Evolutionary conservation across 371 early-diverging fungal genomes (phyloP).

Genomic region (Smittium culicis): DNA sequence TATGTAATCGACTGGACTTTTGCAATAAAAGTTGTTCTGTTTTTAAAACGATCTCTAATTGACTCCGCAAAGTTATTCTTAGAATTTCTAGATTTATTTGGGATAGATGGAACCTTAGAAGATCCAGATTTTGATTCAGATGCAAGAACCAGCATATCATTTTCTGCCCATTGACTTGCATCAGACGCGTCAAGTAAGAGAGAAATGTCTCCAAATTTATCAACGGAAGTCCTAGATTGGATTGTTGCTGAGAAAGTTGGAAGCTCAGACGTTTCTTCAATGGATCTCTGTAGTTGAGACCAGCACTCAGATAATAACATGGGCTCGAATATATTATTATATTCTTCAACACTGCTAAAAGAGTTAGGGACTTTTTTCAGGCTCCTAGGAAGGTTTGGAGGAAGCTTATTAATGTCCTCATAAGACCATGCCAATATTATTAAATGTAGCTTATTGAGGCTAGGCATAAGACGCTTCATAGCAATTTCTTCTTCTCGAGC

Average conservation of each 20-base stretch:
- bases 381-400: constrained; percentile 10
- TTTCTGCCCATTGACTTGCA: constrained; percentile 24
- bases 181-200: constrained; percentile 31
- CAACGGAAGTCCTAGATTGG: constrained; percentile 44
- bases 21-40: constrained; percentile 36
- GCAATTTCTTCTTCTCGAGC: constrained; percentile 16
- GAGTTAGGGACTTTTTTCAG: constrained; percentile 35
- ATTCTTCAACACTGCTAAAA: constrained; percentile 46
- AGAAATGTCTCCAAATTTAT: constrained; percentile 59
- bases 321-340: constrained; percentile 59
- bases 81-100: constrained; percentile 15
- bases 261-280: constrained; percentile 41
- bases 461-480: constrained; percentile 23
- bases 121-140: not conserved
- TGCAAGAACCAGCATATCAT: constrained; percentile 35
- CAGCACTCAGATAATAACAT: constrained; percentile 71
- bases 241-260: constrained; percentile 34
- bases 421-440: constrained; percentile 21
- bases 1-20: constrained; percentile 39
- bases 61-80: constrained; percentile 16
- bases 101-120: not conserved
- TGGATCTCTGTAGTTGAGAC: constrained; percentile 58
- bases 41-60: constrained; percentile 12
- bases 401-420: constrained; percentile 17
- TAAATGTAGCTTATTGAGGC: constrained; percentile 18